Base-by-base conservation (phyloP, 495 filamentous ascomycete species). In the Podospora appendiculata region DNA sequence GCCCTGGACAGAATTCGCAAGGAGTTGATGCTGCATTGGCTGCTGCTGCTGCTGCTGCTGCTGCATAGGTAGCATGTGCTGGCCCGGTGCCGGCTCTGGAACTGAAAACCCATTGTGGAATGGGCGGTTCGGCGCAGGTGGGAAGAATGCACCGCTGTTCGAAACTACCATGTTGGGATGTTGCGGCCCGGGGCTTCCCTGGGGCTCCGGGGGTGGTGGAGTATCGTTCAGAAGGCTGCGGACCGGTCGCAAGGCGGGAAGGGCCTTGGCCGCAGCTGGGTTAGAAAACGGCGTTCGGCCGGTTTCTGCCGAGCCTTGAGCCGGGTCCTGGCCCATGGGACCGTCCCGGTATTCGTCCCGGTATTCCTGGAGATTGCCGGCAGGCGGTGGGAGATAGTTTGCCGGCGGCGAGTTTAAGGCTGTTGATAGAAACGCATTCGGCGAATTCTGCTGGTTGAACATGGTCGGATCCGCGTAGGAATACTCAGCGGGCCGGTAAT, bases 211-310 rank as follows among this genome's bases (percentile, higher is more conserved):
- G 25, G 25, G 25, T 25, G 25, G 25, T 4, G 62, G 56, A 5
- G 34, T 19, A 9, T 68, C 64, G 32, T 56, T 58, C 14, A 60
- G n/a, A 7, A 62, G 40, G 18, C 51, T 55, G 12, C 59, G 62
- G 43, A 70, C 60, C 13, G 72, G 72, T n/a, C 72, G 67, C n/a
- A 75, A 45, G 0, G 72, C 70, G 0, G 72, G 72, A 19, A 75
- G 64, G 18, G 61, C 57, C 33, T 64, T 65, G 45, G 52, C 41
- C 14, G 55, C 32, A 1, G 39, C 53, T 2, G 52, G 44, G 47
- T 54, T 62, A n/a, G 58, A 57, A 19, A 64, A 64, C 3, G 65
- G 60, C 3, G 60, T 62, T 8, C 63, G 58, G 25, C 47, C 51
- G 25, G 43, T 32, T 36, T 17, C 42, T 55, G 47, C 17, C 40